Base-by-base conservation (phyloP, 495 filamentous ascomycete species). In the Astrothelium macrocarpum region DNA sequence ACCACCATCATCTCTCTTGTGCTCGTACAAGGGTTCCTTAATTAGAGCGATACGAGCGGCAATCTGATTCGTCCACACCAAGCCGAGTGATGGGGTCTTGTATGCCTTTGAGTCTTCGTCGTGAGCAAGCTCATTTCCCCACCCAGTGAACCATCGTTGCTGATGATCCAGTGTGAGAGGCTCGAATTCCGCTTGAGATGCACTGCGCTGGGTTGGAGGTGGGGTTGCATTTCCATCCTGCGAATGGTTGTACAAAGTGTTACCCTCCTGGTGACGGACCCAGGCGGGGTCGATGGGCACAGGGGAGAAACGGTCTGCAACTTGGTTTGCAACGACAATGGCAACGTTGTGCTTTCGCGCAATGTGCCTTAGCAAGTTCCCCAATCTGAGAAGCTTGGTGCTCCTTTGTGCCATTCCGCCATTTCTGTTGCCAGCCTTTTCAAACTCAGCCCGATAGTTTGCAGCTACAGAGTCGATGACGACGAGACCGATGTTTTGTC, bases 241-340 rank as follows among this genome's bases (percentile, higher is more conserved):
- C 7, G 49, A 20, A 26, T 2, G 49, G 16, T 29, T 5, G 4
- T 26, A 26, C 3, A 16, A 10, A 11, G 29, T 18, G n/a, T 39
- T 32, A 10, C 2, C 12, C 59, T 56, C 56, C 64, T 72, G 46
- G 25, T 56, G 49, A 56, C 10, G 4, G 20, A 29, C 29, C 4
- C 9, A 56, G 49, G 10, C 34, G 31, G 45, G 32, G 23, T 59
- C 59, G 16, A 45, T 14, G 43, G 62, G 12, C 29, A 31, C 20
- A 34, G 36, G 67, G 36, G 14, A 69, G 68, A 98, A 95, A 7
- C 90, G 83, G 76, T 98, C 94, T 3, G 87, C 86, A n/a, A 98
- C 95, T 72, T 98, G 94, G 70, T 98, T 98, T 11, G 92, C 87
- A 1, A 97, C 86, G 2, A 97, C 92, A 32, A 98, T 81, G 12